Evolutionary conservation across 192 early-diverging fungal genomes (phyloP).

Genomic region (Coemansia sp.): DNA sequence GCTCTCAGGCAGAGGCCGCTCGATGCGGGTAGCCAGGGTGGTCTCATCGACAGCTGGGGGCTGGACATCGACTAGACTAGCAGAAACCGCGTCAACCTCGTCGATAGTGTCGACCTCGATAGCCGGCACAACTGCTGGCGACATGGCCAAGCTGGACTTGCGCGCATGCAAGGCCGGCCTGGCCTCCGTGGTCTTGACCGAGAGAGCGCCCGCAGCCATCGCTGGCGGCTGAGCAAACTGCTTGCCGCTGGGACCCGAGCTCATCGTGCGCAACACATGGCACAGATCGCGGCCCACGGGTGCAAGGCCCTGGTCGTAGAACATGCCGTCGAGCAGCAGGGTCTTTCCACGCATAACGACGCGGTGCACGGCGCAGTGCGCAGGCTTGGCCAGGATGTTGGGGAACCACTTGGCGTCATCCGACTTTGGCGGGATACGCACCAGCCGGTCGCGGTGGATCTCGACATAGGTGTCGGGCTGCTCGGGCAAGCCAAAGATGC

Average conservation of each 20-base stretch:
- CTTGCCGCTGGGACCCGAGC: constrained; percentile 46
- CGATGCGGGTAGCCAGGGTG: not conserved
- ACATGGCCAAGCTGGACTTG: constrained; percentile 1
- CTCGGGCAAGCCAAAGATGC: constrained; percentile 90
- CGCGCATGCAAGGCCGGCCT: constrained; percentile 8
- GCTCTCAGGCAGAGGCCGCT: constrained; percentile 17
- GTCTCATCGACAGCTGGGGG: not conserved
- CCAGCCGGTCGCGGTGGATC: constrained; percentile 81
- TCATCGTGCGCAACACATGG: constrained; percentile 39
- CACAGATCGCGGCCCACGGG: constrained; percentile 54
- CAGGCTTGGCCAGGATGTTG: constrained; percentile 55
- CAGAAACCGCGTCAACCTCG: constrained; percentile 18
- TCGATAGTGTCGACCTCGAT: constrained; percentile 18
- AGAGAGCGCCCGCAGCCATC: constrained; percentile 10
- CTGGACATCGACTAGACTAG: not conserved
- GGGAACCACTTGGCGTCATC: constrained; percentile 47
- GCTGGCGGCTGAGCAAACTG: constrained; percentile 24
- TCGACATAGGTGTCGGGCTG: constrained; percentile 94
- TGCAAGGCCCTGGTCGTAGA: constrained; percentile 44
- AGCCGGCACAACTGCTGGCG: not conserved
- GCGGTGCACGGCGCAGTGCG: constrained; percentile 78
- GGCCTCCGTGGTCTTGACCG: constrained; percentile 13
- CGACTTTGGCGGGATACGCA: constrained; percentile 38
- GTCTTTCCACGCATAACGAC: constrained; percentile 87
- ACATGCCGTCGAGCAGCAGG: constrained; percentile 79